Percentiles rank a stretch among this genome's conserved stretches.
Conservation (phyloP, 2,329 filamentous ascomycete species). For the Pyrenophora graminea region DNA sequence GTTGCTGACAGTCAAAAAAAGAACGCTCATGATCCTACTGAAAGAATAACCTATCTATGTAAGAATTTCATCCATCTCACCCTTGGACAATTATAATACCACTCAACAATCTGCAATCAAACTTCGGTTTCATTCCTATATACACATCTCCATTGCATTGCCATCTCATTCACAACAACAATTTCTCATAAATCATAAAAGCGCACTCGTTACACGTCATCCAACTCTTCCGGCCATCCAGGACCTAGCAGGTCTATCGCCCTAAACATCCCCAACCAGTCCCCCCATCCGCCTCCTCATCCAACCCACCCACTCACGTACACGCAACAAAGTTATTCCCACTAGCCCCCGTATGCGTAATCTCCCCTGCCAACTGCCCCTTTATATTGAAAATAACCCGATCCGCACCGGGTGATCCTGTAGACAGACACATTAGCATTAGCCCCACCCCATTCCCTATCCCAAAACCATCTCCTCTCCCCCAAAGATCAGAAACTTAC, state of each 20-base stretch:
- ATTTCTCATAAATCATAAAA: background rate
- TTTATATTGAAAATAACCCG: slow-evolving; percentile 65
- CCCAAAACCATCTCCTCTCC: background rate
- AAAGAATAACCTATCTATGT: too few relatives aligned
- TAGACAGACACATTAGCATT: background rate
- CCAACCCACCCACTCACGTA: slow-evolving; percentile 30
- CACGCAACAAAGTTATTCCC: slow-evolving; percentile 72
- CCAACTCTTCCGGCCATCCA: background rate
- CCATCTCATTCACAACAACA: background rate
- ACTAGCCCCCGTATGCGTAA: slow-evolving; percentile 72
- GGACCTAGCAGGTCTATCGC: background rate
- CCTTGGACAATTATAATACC: too few relatives aligned
- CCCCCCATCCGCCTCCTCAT: slow-evolving; percentile 9
- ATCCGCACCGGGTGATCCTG: slow-evolving; percentile 67
- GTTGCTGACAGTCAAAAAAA: too few relatives aligned
- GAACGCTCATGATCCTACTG: too few relatives aligned
- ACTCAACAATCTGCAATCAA: too few relatives aligned
- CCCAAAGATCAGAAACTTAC: slow-evolving; percentile 42
- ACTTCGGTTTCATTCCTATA: too few relatives aligned
- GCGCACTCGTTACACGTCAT: slow-evolving; percentile 1
- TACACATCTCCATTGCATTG: too few relatives aligned
- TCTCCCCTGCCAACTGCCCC: slow-evolving; percentile 64
- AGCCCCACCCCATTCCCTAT: too few relatives aligned
- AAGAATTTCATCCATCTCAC: too few relatives aligned
- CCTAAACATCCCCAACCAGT: background rate